Conservation (phyloP, 306 rosid genomes). For the Acacia melanoxylon region DNA sequence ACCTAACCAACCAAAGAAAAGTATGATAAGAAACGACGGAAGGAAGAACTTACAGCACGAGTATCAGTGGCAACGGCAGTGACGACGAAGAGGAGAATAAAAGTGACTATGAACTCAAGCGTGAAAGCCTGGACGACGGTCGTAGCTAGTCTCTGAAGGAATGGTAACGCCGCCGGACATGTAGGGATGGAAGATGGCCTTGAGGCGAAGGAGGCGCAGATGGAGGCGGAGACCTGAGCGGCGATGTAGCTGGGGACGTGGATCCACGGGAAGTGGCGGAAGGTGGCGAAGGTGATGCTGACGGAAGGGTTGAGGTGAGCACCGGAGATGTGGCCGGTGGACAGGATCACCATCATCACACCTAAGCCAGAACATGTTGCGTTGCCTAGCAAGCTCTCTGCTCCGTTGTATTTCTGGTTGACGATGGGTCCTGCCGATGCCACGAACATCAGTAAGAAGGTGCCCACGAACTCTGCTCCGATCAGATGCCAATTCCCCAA, state of each 20-base stretch:
- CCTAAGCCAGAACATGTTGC: conserved; percentile 85
- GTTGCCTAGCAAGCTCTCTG: conserved; percentile 67
- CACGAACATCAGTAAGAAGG: conserved; percentile 78
- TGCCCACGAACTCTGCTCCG: conserved; percentile 97
- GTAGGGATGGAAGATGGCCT: conserved; percentile 72
- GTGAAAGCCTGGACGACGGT: conserved; percentile 73
- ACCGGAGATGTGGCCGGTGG: conserved; percentile 93
- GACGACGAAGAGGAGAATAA: conserved; percentile 79
- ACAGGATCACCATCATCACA: conserved; percentile 81
- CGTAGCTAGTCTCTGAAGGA: conserved; percentile 50
- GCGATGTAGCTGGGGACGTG: conserved; percentile 82
- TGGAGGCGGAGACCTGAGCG: conserved; percentile 78
- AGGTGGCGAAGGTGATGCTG: conserved; percentile 75
- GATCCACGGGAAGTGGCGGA: conserved; percentile 91
- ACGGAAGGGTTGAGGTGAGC: conserved; percentile 93
- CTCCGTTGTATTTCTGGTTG: conserved; percentile 84
- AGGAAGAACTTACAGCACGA: conserved; percentile 56
- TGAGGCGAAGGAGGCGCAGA: conserved; percentile 84
- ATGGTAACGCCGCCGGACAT: conserved; percentile 80
- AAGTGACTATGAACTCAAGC: conserved; percentile 80
- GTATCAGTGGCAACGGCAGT: conserved; percentile 95
- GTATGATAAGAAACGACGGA: too few species aligned
- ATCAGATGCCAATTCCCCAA: conserved; percentile 29
- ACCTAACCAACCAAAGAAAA: too few species aligned
- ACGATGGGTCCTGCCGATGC: conserved; percentile 95